Evolutionary conservation across 228 moss, liverwort and hornwort species (phyloP), one percentile per base, ranked within the genome.

Genomic region (Sphagnum fallax): DNA sequence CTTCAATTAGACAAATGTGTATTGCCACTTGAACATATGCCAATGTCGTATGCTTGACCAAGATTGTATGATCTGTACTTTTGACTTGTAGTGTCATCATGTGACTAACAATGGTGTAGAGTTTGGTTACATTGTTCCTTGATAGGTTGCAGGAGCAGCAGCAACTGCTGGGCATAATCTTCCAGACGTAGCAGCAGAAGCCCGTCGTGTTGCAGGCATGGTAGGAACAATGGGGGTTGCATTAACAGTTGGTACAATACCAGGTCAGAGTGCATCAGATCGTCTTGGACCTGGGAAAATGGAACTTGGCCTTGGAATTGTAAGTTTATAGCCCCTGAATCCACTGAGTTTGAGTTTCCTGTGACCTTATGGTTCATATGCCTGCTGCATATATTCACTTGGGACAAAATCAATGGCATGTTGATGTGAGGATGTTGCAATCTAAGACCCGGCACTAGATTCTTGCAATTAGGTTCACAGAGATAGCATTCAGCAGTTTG

Each of bases 221-320:
- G 91, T 98, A 73, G 97, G 97, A 74, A 98, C 97, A 71, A 90
- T 98, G 93, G 97, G 93, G 74, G 97, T 98, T 72, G 97, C 93
- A 10, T 78, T 98, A 72, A 74, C 91, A 65, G 97, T 93, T 52
- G 91, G 97, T 70, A 98, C 97, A 60, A 47, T 87, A 13, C 97
- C 97, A 8, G 97, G 97, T 49, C 97, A 90, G 83, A 78, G 75
- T 66, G 84, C 90, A 6, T 88, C 97, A 49, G 91, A 98, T 73
- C 90, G 97, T 63, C 73, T 93, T 66, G 91, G 91, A n/a, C 88
- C 88, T 55, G 97, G 90, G 58, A 84, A 91, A 75, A 98, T 98
- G 97, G 97, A 98, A 77, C 85, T 98, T 71, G 97, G 97, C 69
- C 87, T 98, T 80, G 97, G 97, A 76, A 98, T 98, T 77, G 96